phyloP scores from a whole-genome alignment of 495 filamentous ascomycete genomes.

The Tuber borchii region DNA sequence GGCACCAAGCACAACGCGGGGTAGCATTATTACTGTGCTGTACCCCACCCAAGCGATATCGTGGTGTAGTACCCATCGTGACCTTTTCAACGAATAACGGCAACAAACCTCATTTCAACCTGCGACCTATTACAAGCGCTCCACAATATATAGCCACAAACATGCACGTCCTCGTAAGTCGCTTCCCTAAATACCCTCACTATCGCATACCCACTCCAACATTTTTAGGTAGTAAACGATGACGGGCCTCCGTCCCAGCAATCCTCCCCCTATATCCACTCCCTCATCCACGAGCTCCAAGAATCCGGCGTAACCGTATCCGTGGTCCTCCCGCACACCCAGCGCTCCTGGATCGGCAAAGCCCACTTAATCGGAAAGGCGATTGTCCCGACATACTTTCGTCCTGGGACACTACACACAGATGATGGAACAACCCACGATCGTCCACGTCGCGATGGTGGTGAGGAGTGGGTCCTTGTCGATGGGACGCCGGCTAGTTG shows the following conservation, averaged over 20 bases:
- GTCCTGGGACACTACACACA: constrained; percentile 56
- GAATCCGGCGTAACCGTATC: constrained; percentile 72
- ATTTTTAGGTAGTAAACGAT: constrained; percentile 70
- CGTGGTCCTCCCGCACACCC: constrained; percentile 80
- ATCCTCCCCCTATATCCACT: constrained; percentile 88
- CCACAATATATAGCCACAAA: neutral
- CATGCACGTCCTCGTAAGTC: constrained; percentile 22
- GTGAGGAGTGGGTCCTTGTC: constrained; percentile 89
- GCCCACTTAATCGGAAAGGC: constrained; percentile 85
- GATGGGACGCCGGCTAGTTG: constrained; percentile 82
- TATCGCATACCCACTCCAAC: neutral
- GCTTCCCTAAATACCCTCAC: neutral
- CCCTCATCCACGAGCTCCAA: constrained; percentile 72
- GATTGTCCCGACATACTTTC: constrained; percentile 84
- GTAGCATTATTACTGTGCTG: no score
- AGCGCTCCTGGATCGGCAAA: constrained; percentile 97
- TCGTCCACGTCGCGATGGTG: constrained; percentile 50
- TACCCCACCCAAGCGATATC: no score
- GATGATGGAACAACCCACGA: constrained; percentile 62
- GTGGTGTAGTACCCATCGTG: no score
- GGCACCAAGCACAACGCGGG: no score
- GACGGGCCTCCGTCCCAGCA: constrained; percentile 88
- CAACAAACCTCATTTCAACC: neutral
- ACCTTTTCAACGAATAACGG: neutral
- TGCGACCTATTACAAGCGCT: neutral